Evolutionary conservation across 768 basidiomycete species (phyloP).

Genomic region (Mycena rosella): DNA sequence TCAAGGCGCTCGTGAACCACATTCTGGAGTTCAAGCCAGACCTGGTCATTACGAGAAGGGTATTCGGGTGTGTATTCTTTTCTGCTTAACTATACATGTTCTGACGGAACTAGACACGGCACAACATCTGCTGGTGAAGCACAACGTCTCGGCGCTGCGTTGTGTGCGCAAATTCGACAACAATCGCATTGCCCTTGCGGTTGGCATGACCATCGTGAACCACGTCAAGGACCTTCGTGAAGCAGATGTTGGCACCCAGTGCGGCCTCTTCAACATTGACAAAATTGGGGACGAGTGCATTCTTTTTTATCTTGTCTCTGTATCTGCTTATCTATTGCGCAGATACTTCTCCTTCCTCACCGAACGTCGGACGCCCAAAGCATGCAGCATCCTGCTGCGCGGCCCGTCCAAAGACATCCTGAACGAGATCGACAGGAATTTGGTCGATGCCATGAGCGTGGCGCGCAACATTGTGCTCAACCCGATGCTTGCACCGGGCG

Average conservation of each 20-base stretch:
- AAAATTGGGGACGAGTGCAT: conserved; percentile 95
- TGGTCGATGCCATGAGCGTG: conserved; percentile 97
- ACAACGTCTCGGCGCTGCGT: conserved; percentile 92
- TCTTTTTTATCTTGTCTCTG: conserved; percentile 37
- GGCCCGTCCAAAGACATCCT: conserved; percentile 98
- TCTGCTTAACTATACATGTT: conserved; percentile 7
- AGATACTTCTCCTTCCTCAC: conserved; percentile 98
- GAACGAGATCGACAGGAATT: conserved; percentile 97
- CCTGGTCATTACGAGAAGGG: conserved; percentile 98
- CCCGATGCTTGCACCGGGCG: conserved; percentile 93
- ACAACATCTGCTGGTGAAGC: conserved; percentile 89
- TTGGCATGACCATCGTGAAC: conserved; percentile 97
- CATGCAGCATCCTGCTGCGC: conserved; percentile 97
- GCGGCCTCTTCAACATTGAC: conserved; percentile 95
- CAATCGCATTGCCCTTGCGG: conserved; percentile 96
- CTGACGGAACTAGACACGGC: conserved; percentile 81
- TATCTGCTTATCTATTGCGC: conserved; percentile 15
- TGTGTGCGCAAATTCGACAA: conserved; percentile 99
- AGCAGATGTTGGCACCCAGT: conserved; percentile 90
- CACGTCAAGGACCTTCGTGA: conserved; percentile 95
- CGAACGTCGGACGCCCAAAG: conserved; percentile 92
- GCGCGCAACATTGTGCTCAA: conserved; percentile 98
- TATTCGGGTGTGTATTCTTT: conserved; percentile 79
- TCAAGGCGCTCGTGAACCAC: conserved; percentile 86
- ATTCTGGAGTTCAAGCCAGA: conserved; percentile 96